Evolutionary conservation across 768 basidiomycete genomes (phyloP), one percentile per base, ranked within the genome.

Genomic region (Vararia minispora): DNA sequence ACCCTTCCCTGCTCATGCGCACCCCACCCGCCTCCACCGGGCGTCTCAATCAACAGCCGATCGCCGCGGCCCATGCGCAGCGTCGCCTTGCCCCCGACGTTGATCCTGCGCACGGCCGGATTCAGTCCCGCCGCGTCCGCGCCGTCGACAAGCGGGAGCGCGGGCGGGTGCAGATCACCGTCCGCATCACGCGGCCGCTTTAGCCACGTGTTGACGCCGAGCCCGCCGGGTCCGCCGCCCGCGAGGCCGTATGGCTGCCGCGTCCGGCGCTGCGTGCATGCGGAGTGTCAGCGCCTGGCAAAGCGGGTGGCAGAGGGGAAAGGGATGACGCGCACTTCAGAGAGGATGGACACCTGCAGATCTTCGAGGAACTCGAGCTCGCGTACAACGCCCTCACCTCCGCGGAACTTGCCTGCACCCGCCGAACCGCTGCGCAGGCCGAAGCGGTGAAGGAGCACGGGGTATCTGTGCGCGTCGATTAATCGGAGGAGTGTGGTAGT

Each of bases 11-110:
- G 23, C 0, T 56, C 51, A 6, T 47, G 41, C 6, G 34, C 24
- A 1, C 90, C 90, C 84, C 84, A 94, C 3, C 77, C 91, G 6
- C 91, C 91, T 7, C 81, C 91, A 1, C 91, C 91, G 0, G 91
- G 91, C 0, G 91, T 92, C 61, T 90, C 78, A 34, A 94, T 76
- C 41, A 80, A 48, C 42, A 95, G 55, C 35, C 68, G 65, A 53
- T 95, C 90, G 5, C 88, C 84, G 50, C 87, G 84, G 26, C 86
- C 85, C 81, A 92, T 90, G 63, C 71, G 74, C 34, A 90, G 70
- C 2, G 82, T 83, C 31, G 79, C 85, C 57, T 92, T 91, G 8
- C 88, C 86, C 6, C 90, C 90, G 29, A 95, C 78, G 56, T 91
- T 92, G 50, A 94, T 82, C 24, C 71, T 62, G 16, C 85, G 58